Percentiles rank a stretch among this genome's conserved stretches.
Conservation (phyloP, 257 asterid species). For the Oldenlandia corymbosa region DNA sequence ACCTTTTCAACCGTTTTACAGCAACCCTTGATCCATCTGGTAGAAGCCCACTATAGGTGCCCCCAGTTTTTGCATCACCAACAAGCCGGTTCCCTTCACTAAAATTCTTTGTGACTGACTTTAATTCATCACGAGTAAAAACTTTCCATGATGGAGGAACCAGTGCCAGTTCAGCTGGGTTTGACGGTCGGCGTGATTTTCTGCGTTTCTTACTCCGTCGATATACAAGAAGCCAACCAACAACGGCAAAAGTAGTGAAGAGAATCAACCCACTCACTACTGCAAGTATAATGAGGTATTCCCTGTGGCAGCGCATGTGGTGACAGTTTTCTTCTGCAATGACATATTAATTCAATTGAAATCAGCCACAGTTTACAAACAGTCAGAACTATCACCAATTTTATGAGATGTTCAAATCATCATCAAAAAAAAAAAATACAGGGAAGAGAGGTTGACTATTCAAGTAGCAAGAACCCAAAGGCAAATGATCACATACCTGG, state of each 20-base stretch:
- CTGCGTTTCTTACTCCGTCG: conserved; percentile 65
- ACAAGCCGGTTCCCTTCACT: conserved; percentile 92
- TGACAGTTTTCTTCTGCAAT: conserved; percentile 63
- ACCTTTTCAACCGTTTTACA: conserved; percentile 86
- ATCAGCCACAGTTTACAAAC: conserved; percentile 1
- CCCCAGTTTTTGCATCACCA: conserved; percentile 96
- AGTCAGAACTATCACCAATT: background rate
- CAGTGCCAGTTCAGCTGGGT: conserved; percentile 74
- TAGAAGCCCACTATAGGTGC: conserved; percentile 86
- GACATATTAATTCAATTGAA: conserved; percentile 10
- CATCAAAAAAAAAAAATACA: conserved; percentile 3
- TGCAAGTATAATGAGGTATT: conserved; percentile 76
- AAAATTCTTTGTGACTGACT: conserved; percentile 85
- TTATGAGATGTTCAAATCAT: conserved; percentile 6
- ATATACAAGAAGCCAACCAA: conserved; percentile 81
- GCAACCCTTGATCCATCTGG: conserved; percentile 91
- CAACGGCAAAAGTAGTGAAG: conserved; percentile 70
- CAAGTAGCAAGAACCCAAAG: conserved; percentile 6
- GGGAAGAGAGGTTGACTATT: background rate
- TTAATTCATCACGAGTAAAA: conserved; percentile 78
- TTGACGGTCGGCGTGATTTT: conserved; percentile 66
- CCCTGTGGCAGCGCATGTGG: conserved; percentile 84
- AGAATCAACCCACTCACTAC: conserved; percentile 89
- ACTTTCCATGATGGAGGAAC: conserved; percentile 92
- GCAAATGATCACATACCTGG: conserved; percentile 38